These are phyloP conservation scores for Dipteronia sinensis DNA, from an alignment of 345 rosid genomes.

Conservation along the genomic window DNA sequence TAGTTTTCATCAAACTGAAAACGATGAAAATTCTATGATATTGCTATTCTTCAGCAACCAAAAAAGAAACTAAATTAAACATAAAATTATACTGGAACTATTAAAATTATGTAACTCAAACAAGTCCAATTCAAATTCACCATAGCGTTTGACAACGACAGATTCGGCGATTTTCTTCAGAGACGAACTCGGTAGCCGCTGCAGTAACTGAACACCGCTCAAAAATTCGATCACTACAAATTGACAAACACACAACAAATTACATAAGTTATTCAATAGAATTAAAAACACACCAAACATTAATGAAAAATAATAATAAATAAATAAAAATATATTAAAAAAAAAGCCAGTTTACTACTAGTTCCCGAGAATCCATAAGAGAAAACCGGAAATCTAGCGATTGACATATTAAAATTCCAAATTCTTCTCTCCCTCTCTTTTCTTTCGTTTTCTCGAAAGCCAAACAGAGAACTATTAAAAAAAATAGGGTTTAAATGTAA, in stretches of 20 bases:
- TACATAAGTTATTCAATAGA: too few relatives aligned
- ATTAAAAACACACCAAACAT: background rate
- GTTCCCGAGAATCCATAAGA: conserved; percentile 5
- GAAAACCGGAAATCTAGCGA: background rate
- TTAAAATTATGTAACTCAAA: background rate
- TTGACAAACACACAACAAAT: background rate
- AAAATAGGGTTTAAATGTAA: background rate
- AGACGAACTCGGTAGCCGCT: conserved; percentile 65
- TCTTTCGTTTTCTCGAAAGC: background rate
- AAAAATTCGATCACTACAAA: conserved; percentile 71
- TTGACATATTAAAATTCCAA: background rate
- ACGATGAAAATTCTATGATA: background rate
- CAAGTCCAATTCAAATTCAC: conserved; percentile 29
- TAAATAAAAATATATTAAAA: background rate
- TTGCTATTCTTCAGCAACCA: background rate
- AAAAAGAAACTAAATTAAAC: background rate
- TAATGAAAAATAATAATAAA: background rate
- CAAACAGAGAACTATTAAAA: background rate
- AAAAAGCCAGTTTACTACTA: background rate
- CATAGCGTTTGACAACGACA: conserved; percentile 52
- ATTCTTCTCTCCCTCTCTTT: background rate
- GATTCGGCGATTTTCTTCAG: conserved; percentile 63
- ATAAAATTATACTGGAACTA: background rate
- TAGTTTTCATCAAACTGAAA: background rate
- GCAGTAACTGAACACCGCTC: conserved; percentile 71